phyloP scores from a whole-genome alignment of 371 early-diverging fungal species.

The Parasitella parasitica region DNA sequence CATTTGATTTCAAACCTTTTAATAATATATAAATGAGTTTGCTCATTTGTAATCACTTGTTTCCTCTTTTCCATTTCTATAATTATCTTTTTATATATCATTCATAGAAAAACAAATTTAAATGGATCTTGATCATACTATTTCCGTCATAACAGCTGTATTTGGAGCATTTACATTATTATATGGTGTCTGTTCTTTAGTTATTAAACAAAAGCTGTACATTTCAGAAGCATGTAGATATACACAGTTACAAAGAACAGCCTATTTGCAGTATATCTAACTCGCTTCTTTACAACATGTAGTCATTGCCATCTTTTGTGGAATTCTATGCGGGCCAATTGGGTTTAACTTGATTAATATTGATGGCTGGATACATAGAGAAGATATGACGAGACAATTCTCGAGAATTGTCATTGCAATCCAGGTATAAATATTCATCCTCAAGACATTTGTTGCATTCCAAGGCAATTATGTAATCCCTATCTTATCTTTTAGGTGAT shows the following conservation, averaged over 20 bases:
- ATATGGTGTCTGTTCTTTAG: conserved; percentile 82
- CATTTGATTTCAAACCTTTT: not conserved
- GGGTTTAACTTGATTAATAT: conserved; percentile 42
- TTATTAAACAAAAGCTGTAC: conserved; percentile 88
- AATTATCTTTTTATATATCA: not conserved
- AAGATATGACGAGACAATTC: conserved; percentile 61
- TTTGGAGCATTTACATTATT: conserved; percentile 83
- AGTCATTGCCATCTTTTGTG: conserved; percentile 81
- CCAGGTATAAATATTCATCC: conserved; percentile 35
- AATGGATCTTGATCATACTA: conserved; percentile 7
- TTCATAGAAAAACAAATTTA: not conserved
- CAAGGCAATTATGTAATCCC: not conserved
- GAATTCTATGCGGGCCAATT: conserved; percentile 82
- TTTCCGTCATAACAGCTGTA: conserved; percentile 35
- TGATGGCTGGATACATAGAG: conserved; percentile 38
- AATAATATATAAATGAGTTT: not conserved
- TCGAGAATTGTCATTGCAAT: conserved; percentile 76
- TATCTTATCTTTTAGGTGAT: conserved; percentile 38
- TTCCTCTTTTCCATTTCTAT: not conserved
- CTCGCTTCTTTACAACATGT: not conserved
- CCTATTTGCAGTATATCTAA: not conserved
- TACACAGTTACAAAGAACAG: not conserved
- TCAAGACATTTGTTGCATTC: not conserved
- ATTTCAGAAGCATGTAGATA: conserved; percentile 84
- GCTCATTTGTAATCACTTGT: not conserved